These are phyloP conservation scores for Sporobolomyces phaffii DNA, from an alignment of 768 basidiomycete genomes.

Conservation along the genomic window DNA sequence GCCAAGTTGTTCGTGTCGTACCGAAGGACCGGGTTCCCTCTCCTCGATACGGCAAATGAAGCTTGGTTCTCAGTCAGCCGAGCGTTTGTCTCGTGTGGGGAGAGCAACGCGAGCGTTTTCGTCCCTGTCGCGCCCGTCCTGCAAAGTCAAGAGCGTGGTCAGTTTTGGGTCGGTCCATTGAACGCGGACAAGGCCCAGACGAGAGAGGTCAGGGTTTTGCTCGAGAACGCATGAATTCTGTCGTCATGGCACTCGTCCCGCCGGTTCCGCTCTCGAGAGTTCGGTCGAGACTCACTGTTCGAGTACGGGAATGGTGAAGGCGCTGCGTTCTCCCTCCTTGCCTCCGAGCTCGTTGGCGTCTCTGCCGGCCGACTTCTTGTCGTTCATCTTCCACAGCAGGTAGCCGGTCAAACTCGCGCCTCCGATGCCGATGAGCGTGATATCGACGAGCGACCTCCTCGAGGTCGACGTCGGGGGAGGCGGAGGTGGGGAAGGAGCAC, in stretches of 20 bases:
- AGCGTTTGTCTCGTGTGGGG: conserved; percentile 23
- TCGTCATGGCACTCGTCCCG: neutral
- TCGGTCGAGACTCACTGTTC: conserved; percentile 21
- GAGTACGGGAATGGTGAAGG: conserved; percentile 35
- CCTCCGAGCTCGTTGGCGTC: neutral
- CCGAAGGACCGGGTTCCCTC: conserved; percentile 38
- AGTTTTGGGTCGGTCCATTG: neutral
- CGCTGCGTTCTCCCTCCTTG: neutral
- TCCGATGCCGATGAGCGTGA: conserved; percentile 14
- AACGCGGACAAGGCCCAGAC: neutral
- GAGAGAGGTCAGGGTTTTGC: neutral
- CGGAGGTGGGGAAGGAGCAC: neutral
- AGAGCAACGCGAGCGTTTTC: conserved; percentile 36
- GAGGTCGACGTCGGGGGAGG: neutral
- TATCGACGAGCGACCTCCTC: conserved; percentile 19
- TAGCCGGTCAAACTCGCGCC: conserved; percentile 23
- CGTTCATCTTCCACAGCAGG: conserved; percentile 12
- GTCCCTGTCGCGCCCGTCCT: conserved; percentile 28
- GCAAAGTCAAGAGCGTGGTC: neutral
- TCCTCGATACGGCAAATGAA: conserved; percentile 32
- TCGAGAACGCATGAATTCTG: neutral
- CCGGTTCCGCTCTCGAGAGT: neutral
- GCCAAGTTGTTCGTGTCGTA: conserved; percentile 71
- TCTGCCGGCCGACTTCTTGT: neutral
- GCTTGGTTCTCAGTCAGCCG: conserved; percentile 40